Percentiles rank a stretch among this genome's conserved stretches.
These are phyloP conservation scores for Erigeron philadelphicus DNA, from an alignment of 140 eudicot species.

Conservation along the genomic window DNA sequence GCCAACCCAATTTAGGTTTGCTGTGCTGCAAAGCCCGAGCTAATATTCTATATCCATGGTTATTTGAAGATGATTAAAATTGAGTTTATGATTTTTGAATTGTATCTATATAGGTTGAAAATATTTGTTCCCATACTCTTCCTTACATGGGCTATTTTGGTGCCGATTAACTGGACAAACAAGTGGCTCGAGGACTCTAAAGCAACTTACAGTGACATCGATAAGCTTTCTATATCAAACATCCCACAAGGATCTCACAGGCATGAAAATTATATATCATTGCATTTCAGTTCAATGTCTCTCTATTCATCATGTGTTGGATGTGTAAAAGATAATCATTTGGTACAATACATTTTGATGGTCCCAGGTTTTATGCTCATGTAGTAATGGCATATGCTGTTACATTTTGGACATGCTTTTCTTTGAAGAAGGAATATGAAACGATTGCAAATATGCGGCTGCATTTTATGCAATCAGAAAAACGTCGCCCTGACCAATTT, in stretches of 20 bases:
- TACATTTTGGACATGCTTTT: conserved; percentile 83
- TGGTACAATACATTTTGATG: conserved; percentile 6
- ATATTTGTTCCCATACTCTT: conserved; percentile 79
- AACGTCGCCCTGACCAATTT: conserved; percentile 90
- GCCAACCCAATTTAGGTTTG: not conserved
- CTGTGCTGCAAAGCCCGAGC: not conserved
- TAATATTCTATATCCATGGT: not conserved
- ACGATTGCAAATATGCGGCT: conserved; percentile 66
- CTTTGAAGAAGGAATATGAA: conserved; percentile 62
- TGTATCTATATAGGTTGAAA: conserved; percentile 59
- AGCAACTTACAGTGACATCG: conserved; percentile 58
- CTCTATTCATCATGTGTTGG: not conserved
- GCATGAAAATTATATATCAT: conserved; percentile 30
- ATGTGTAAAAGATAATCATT: not conserved
- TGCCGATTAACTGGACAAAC: conserved; percentile 90
- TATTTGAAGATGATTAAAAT: not conserved
- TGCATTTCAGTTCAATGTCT: not conserved
- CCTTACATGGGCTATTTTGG: conserved; percentile 68
- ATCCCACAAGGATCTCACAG: conserved; percentile 71
- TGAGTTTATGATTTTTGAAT: conserved; percentile 12
- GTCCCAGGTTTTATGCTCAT: conserved; percentile 84
- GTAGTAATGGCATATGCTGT: conserved; percentile 78
- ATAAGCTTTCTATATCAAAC: conserved; percentile 88
- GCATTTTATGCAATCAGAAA: conserved; percentile 90
- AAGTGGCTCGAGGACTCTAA: conserved; percentile 39